Evolutionary conservation across 352 stramenopile genomes (phyloP), one percentile per base, ranked within the genome.

Genomic region (Pythium scleroteichum): DNA sequence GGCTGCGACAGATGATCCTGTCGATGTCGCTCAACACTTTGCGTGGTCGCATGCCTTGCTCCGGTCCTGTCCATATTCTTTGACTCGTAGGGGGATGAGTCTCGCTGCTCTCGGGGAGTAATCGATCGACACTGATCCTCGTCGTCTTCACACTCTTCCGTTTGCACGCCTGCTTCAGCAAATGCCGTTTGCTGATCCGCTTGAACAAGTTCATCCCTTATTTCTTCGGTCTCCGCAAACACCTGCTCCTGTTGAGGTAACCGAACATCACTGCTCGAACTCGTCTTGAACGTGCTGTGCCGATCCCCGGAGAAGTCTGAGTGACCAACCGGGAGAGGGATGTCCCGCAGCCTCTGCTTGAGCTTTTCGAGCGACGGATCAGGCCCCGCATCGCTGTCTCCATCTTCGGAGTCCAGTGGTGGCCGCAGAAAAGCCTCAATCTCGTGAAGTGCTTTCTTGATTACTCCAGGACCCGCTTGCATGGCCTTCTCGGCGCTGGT

Each of bases 361-460:
- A 71, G 45, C n/a, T 64, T 58, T 4, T 58, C 52, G 3, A 71
- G 45, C 20, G 39, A 22, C n/a, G 40, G n/a, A 29, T 60, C 27
- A 12, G n/a, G 32, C 9, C 62, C 58, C 0, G 32, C 0, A 19
- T 64, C 58, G 23, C 58, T 66, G 10, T 64, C 58, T 5, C 6
- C 53, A 26, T 40, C 33, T 7, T 63, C 56, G 27, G 42, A 56
- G 32, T 54, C 38, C 3, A 33, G 20, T 1, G n/a, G n/a, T n/a
- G 58, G 56, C 7, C 46, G 22, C 13, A 62, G 46, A 48, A 67
- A 58, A 6, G 64, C 39, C 23, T 72, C 58, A 23, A 72, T 64
- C 33, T 72, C 64, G 41, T 64, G 46, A 17, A 72, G 53, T 13
- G 58, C 64, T 20, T 49, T 53, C 12, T 61, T 63, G 53, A 72